Percentiles rank a stretch among this genome's conserved stretches.
Conservation (phyloP, 208 protist genomes). For the Trypanosoma rangeli region DNA sequence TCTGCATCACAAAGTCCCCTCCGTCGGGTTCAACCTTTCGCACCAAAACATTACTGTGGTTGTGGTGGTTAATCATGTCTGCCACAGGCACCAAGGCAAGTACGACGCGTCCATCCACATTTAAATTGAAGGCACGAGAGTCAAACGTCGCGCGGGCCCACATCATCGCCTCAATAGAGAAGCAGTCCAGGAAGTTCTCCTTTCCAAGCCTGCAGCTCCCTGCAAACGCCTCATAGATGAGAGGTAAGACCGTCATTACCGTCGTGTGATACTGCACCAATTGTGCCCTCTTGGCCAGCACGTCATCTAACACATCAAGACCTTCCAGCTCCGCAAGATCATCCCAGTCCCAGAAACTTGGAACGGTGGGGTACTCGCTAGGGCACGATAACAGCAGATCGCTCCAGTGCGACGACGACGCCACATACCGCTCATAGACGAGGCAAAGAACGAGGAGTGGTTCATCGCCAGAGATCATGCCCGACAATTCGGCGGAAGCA, state of each 20-base stretch:
- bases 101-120: constrained; percentile 67
- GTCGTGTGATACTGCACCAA: constrained; percentile 50
- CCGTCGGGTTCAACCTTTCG: constrained; percentile 64
- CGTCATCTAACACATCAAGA: constrained; percentile 79
- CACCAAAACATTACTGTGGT: constrained; percentile 73
- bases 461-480: constrained; percentile 62
- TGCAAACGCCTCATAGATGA: constrained; percentile 35
- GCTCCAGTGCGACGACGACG: constrained; percentile 63
- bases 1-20: constrained; percentile 82
- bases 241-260: constrained; percentile 36
- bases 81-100: constrained; percentile 79
- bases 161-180: constrained; percentile 53
- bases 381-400: constrained; percentile 62
- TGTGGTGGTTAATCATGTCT: constrained; percentile 92
- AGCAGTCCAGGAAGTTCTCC: constrained; percentile 30
- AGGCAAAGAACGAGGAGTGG: constrained; percentile 76
- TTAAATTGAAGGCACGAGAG: constrained; percentile 88
- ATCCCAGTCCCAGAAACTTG: constrained; percentile 57
- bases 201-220: constrained; percentile 25
- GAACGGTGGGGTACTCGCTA: constrained; percentile 63
- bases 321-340: constrained; percentile 79
- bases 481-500: constrained; percentile 31
- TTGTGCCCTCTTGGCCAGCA: constrained; percentile 56
- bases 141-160: constrained; percentile 90
- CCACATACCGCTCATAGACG: constrained; percentile 74